Evolutionary conservation across 1,284 basidiomycete genomes (phyloP), one percentile per base, ranked within the genome.

Genomic region (Ganoderma boninense): DNA sequence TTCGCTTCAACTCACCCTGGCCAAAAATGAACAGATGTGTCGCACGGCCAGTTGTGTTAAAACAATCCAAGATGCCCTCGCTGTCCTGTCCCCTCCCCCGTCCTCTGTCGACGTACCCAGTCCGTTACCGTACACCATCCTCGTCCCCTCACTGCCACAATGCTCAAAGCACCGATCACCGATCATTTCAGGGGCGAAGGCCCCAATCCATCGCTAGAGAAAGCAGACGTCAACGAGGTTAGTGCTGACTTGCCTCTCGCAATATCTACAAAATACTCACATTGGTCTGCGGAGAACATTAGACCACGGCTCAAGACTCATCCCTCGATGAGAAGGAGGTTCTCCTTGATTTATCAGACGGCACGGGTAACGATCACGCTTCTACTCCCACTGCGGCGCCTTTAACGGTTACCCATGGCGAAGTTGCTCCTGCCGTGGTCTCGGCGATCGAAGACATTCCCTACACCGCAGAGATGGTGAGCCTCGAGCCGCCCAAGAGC

Each of bases 111-210:
- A 85, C 43, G 83, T 86, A 81, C 81, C 23, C 84, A 86, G 76
- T 81, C 84, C 0, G 84, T 89, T 52, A 84, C 83, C 3, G 77
- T 89, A n/a, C 78, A 80, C 40, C 86, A 88, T 63, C 67, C 78
- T 18, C 64, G 73, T 6, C 66, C 69, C 1, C 80, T 88, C 18
- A 68, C 79, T 2, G 66, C 74, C 13, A 56, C 75, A 6, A 64
- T 71, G 11, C 82, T 89, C 52, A 81, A 80, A 44, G 64, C 76
- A 35, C 80, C 84, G 23, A 81, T 89, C 68, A 70, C 80, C 44
- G 79, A 80, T 18, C 68, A 76, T 14, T 26, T 64, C 10, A 67
- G 29, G 14, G 11, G 29, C 13, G 14, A 56, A 13, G 16, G 69
- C 16, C 63, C 60, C n/a, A 23, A 52, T 29, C 32, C 38, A n/a